Conservation (phyloP, 306 rosid genomes). For the Vachellia pachyceras region DNA sequence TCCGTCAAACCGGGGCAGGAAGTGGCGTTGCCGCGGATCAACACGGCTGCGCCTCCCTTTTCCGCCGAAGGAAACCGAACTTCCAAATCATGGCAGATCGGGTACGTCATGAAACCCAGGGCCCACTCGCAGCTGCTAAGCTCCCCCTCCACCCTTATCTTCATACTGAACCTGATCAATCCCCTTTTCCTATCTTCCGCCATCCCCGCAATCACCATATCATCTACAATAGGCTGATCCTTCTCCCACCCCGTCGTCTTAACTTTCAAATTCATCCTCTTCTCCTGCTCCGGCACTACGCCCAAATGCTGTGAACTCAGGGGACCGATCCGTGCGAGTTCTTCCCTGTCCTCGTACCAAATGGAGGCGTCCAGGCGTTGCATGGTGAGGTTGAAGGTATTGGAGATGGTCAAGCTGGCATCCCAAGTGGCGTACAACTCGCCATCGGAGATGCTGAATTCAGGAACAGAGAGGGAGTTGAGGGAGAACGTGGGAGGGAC, state of each 20-base stretch:
- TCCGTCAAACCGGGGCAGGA: not conserved
- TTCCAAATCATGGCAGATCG: constrained; percentile 21
- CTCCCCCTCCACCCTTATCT: constrained; percentile 2
- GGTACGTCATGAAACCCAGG: not conserved
- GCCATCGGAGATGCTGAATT: constrained; percentile 30
- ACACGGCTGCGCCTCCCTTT: not conserved
- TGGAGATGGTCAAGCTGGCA: constrained; percentile 20
- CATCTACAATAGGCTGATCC: constrained; percentile 35
- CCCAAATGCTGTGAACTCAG: not conserved
- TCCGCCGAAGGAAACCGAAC: constrained; percentile 15
- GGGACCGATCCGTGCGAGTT: not conserved
- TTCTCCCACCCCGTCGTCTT: constrained; percentile 40
- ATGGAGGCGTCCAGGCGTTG: not conserved
- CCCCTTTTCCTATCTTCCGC: not conserved
- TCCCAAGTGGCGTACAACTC: constrained; percentile 38
- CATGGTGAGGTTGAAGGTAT: constrained; percentile 33
- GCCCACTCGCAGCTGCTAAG: not conserved
- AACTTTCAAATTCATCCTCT: constrained; percentile 1
- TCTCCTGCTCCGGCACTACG: constrained; percentile 3
- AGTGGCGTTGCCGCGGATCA: not conserved
- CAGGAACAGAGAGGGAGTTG: constrained; percentile 20
- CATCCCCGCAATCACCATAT: constrained; percentile 20
- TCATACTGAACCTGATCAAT: constrained; percentile 26
- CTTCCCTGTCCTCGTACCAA: not conserved
- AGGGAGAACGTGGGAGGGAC: constrained; percentile 39